Base-by-base conservation (phyloP, 352 stramenopile species). In the Phytophthora nicotianae region DNA sequence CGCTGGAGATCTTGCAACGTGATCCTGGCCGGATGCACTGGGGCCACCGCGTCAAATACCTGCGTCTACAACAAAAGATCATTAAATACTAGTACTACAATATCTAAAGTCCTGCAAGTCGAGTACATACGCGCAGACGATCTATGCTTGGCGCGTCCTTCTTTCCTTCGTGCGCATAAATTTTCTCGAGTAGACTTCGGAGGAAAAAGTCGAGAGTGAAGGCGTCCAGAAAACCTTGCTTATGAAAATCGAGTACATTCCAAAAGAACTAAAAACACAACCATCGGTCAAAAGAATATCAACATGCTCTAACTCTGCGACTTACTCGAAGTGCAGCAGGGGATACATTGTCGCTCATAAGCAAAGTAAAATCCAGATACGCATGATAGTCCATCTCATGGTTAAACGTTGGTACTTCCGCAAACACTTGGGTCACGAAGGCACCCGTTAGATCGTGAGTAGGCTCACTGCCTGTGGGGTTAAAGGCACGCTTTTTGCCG, bases 401-500 rank as follows among this genome's bases (percentile, higher is more conserved):
- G 11, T 87, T 52, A 33, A 79, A 88, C 2, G 74, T 85, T 20
- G 55, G 62, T n/a, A 67, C 68, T 47, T 84, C 75, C n/a, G 66
- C 42, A 46, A 89, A 85, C 9, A 91, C 64, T 58, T 86, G 82
- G 2, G 63, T 50, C 17, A 88, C 65, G 26, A 89, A 89, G 19
- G 65, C 76, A 14, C 38, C 46, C 1, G 82, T 91, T 42, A 89
- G 67, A 49, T 89, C 79, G 38, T 91, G 77, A 23, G 75, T 85
- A 1, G 79, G 81, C 37, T 73, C 54, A 13, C 42, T 13, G 5
- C 58, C 63, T 21, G 63, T 72, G 1, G 74, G 72, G 29, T 89
- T 85, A 62, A 91, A 91, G 0, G 82, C 82, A 50, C 74, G 73
- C 68, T 88, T 88, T 61, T 89, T 89, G 19, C 82, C 82, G 47